phyloP scores from a whole-genome alignment of 106 monocot species.

The Phalaenopsis equestris region DNA sequence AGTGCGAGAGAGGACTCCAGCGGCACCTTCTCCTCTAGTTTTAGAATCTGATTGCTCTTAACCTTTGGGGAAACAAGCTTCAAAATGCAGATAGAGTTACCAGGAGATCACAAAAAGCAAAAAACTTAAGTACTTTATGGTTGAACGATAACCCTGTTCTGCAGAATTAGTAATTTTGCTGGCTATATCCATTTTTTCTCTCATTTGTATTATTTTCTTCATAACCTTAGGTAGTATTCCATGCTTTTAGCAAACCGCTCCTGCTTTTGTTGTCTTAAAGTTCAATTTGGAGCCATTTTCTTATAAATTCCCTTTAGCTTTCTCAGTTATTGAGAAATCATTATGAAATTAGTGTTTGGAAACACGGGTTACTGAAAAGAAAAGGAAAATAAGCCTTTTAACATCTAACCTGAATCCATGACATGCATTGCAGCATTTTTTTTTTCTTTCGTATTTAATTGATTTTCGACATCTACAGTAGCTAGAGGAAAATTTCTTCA shows the following conservation, averaged over 20 bases:
- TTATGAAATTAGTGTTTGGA: not conserved
- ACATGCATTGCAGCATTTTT: not conserved
- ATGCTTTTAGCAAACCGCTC: not conserved
- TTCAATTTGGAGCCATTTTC: not conserved
- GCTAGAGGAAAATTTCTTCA: not conserved
- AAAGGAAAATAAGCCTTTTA: not conserved
- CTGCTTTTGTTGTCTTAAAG: not conserved
- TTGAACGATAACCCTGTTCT: slow-evolving; percentile 85
- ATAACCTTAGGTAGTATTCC: not conserved
- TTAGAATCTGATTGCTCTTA: slow-evolving; percentile 85
- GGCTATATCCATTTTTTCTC: not conserved
- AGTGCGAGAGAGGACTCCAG: slow-evolving; percentile 63
- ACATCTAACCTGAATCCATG: not conserved
- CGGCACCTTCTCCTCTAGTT: slow-evolving; percentile 53
- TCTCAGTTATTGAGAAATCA: not conserved
- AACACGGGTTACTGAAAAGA: not conserved
- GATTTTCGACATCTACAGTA: not conserved
- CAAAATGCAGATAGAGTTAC: slow-evolving; percentile 41
- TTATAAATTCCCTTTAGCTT: not conserved
- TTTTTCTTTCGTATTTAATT: not conserved
- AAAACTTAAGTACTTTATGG: slow-evolving; percentile 72
- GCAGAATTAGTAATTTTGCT: slow-evolving; percentile 31
- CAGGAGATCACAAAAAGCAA: slow-evolving; percentile 62
- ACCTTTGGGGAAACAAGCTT: slow-evolving; percentile 96
- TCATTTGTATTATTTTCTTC: not conserved